Percentiles rank a stretch among this genome's conserved stretches.
Evolutionary conservation across 148 eudicot species (phyloP).

Genomic region (Linanthus parryae): DNA sequence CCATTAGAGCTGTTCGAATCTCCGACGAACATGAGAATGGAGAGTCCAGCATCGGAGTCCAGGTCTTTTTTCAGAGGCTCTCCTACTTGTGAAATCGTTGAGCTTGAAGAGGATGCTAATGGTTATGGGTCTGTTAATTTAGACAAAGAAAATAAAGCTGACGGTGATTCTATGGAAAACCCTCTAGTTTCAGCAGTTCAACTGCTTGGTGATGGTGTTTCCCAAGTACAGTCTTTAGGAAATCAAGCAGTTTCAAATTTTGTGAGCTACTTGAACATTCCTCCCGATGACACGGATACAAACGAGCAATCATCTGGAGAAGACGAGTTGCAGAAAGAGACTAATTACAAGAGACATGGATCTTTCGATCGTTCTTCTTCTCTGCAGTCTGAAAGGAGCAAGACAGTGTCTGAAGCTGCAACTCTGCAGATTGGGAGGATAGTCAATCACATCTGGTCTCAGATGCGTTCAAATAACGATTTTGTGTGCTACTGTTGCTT

Average conservation of each 20-base stretch:
- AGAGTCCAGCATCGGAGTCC: constrained; percentile 43
- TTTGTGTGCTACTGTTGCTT: constrained; percentile 97
- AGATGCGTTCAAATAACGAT: constrained; percentile 91
- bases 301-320: constrained; percentile 37
- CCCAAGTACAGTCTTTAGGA: constrained; percentile 90
- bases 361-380: constrained; percentile 57
- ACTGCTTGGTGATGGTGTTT: constrained; percentile 89
- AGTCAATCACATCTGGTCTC: constrained; percentile 73
- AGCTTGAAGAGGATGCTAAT: constrained; percentile 52
- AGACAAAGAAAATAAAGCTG: constrained; percentile 34
- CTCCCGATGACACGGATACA: constrained; percentile 53
- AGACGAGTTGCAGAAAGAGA: constrained; percentile 40
- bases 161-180: constrained; percentile 49
- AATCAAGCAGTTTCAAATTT: constrained; percentile 90
- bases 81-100: constrained; percentile 60
- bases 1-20: constrained; percentile 45
- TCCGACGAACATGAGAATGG: constrained; percentile 36
- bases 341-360: constrained; percentile 22
- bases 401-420: constrained; percentile 54
- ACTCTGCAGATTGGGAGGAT: constrained; percentile 73
- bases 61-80: constrained; percentile 34
- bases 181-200: constrained; percentile 86
- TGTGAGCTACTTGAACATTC: constrained; percentile 76
- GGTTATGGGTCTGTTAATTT: constrained; percentile 16
- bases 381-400: constrained; percentile 77